Evolutionary conservation across 345 rosid genomes (phyloP).

Genomic region (Linum usitatissimum): DNA sequence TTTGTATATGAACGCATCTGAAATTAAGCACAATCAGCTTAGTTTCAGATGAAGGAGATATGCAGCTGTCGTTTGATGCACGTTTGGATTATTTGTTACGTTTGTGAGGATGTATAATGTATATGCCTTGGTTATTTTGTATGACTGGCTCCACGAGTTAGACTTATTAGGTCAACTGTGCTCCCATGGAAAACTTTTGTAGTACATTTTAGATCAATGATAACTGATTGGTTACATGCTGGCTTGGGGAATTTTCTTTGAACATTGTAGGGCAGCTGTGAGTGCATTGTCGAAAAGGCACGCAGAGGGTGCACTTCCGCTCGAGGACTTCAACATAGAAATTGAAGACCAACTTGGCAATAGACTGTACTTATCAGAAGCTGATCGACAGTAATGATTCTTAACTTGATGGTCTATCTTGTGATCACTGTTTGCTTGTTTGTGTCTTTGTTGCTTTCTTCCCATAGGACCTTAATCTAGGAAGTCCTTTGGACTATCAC

Average conservation of each 20-base stretch:
- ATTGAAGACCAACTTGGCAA: conserved; percentile 82
- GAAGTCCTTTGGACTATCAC: conserved; percentile 2
- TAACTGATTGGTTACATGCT: not conserved
- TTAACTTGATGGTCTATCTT: conserved; percentile 1
- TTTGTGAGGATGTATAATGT: not conserved
- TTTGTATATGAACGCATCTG: not conserved
- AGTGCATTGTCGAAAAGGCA: conserved; percentile 66
- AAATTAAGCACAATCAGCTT: not conserved
- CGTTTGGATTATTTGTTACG: not conserved
- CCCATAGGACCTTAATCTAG: not conserved
- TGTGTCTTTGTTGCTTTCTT: not conserved
- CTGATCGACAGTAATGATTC: conserved; percentile 56
- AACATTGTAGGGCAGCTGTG: conserved; percentile 59
- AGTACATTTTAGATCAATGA: not conserved
- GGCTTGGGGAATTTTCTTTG: not conserved
- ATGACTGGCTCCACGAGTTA: too few species aligned
- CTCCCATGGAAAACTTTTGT: too few species aligned
- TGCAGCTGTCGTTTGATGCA: not conserved
- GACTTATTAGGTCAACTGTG: too few species aligned
- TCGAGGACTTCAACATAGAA: conserved; percentile 63
- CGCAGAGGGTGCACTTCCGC: conserved; percentile 63
- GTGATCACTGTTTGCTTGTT: not conserved
- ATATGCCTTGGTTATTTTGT: not conserved
- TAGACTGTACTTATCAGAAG: conserved; percentile 53
- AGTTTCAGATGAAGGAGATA: too few species aligned